Conservation (phyloP, 2,329 filamentous ascomycete genomes). For the Xylogone sp. region DNA sequence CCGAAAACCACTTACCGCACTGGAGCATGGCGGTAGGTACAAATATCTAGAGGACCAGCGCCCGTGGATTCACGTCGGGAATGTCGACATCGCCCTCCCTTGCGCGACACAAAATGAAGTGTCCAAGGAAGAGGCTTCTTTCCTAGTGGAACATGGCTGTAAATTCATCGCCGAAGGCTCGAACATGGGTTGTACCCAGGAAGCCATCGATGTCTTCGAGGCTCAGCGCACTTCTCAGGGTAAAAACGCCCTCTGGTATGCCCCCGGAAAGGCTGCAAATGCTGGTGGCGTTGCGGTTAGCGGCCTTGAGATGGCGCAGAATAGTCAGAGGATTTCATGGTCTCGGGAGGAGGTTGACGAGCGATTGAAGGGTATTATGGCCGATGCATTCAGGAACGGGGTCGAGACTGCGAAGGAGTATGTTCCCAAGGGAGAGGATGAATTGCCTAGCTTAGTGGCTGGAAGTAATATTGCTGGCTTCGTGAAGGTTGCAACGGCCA, state of each 20-base stretch:
- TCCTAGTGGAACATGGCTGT: constrained; percentile 70
- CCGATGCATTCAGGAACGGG: constrained; percentile 86
- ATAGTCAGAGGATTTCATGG: constrained; percentile 84
- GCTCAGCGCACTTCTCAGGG: constrained; percentile 67
- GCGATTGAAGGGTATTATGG: constrained; percentile 93
- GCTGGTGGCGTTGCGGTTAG: constrained; percentile 96
- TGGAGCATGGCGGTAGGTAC: constrained; percentile 65
- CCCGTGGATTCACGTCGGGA: constrained; percentile 80
- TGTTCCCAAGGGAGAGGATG: constrained; percentile 68
- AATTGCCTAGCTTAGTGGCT: constrained; percentile 85
- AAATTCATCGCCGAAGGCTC: constrained; percentile 92
- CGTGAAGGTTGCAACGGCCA: constrained; percentile 90
- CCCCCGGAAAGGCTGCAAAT: constrained; percentile 94
- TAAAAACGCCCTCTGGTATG: constrained; percentile 81
- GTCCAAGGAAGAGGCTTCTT: constrained; percentile 82
- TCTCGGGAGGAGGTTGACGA: constrained; percentile 84
- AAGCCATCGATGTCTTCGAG: constrained; percentile 92
- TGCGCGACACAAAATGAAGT: constrained; percentile 98
- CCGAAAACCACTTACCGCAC: constrained; percentile 75
- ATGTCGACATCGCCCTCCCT: constrained; percentile 87
- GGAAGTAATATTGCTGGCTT: constrained; percentile 98
- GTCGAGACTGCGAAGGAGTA: constrained; percentile 88
- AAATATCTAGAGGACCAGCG: constrained; percentile 83
- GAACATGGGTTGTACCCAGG: constrained; percentile 99
- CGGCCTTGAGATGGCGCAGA: constrained; percentile 98